phyloP scores from a whole-genome alignment of 2,329 filamentous ascomycete species.

The Pleoardoris graminearum region DNA sequence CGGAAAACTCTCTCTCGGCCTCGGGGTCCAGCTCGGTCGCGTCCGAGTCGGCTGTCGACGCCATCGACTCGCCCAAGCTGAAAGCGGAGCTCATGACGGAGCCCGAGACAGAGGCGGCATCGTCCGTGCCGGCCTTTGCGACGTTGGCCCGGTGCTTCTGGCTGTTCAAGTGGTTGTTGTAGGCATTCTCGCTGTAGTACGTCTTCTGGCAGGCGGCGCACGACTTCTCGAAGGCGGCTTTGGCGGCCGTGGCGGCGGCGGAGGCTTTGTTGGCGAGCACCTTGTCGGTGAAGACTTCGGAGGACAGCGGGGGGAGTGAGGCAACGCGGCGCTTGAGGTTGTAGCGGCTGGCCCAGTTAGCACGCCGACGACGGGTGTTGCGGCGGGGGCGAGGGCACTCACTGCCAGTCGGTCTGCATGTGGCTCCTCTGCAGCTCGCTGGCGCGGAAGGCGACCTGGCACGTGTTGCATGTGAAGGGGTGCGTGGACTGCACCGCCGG shows the following conservation, averaged over 20 bases:
- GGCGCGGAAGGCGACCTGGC: constrained; percentile 93
- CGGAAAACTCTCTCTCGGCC: constrained; percentile 73
- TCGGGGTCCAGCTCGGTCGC: constrained; percentile 63
- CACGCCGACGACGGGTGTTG: not conserved
- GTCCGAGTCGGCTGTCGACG: constrained; percentile 62
- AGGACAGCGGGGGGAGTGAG: constrained; percentile 84
- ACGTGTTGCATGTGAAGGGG: constrained; percentile 98
- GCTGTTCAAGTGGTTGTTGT: constrained; percentile 87
- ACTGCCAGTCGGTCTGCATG: constrained; percentile 99
- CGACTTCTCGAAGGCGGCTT: constrained; percentile 62
- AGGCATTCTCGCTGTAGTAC: constrained; percentile 96
- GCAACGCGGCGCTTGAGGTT: constrained; percentile 95
- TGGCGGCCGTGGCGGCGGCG: constrained; percentile 51
- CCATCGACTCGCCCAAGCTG: constrained; percentile 80
- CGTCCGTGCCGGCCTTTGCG: constrained; percentile 54
- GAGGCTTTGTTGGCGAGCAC: constrained; percentile 87
- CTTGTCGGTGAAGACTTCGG: constrained; percentile 93
- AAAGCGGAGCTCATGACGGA: constrained; percentile 91
- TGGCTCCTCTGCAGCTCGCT: constrained; percentile 91
- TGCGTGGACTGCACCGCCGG: constrained; percentile 55
- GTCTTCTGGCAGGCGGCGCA: constrained; percentile 86
- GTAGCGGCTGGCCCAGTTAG: constrained; percentile 68
- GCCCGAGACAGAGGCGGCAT: constrained; percentile 63
- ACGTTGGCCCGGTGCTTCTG: constrained; percentile 82
- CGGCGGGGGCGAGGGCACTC: constrained; percentile 50